Conservation (phyloP, 805 yeast genomes). For the Nakazawaea holstii region DNA sequence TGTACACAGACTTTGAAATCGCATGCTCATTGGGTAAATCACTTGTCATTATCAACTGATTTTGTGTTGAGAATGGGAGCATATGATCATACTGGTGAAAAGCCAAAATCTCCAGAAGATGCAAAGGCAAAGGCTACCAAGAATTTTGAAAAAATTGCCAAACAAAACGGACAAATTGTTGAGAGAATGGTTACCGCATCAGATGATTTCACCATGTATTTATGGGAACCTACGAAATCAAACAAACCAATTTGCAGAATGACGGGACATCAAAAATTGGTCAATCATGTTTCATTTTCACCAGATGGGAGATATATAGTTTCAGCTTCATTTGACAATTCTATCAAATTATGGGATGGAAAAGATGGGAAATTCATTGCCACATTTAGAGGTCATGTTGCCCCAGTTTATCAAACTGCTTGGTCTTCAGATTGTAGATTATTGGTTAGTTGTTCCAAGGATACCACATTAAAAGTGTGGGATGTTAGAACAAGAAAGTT, state of each 20-base stretch:
- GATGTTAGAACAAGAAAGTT: constrained; percentile 83
- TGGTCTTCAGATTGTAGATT: constrained; percentile 96
- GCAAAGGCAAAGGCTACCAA: constrained; percentile 49
- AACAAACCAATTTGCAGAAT: constrained; percentile 84
- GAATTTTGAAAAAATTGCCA: constrained; percentile 59
- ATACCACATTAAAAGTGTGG: constrained; percentile 95
- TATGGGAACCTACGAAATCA: constrained; percentile 87
- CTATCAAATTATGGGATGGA: constrained; percentile 96
- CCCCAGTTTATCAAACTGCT: constrained; percentile 94
- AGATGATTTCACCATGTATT: constrained; percentile 96
- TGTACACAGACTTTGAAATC: constrained; percentile 74
- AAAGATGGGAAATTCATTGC: constrained; percentile 83
- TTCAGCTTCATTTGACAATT: constrained; percentile 92
- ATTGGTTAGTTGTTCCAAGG: constrained; percentile 90
- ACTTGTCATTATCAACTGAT: constrained; percentile 86
- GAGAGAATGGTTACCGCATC: constrained; percentile 92
- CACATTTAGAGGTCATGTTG: constrained; percentile 94
- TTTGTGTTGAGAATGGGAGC: constrained; percentile 84
- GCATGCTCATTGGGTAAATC: constrained; percentile 98
- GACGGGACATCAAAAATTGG: constrained; percentile 97
- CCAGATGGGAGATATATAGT: constrained; percentile 93
- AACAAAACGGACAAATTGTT: constrained; percentile 43
- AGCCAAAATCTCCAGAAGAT: constrained; percentile 38
- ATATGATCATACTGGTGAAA: constrained; percentile 62
- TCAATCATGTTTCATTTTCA: constrained; percentile 91